Conservation (phyloP, 768 basidiomycete genomes). For the Pilatotrama ljubarskyi region DNA sequence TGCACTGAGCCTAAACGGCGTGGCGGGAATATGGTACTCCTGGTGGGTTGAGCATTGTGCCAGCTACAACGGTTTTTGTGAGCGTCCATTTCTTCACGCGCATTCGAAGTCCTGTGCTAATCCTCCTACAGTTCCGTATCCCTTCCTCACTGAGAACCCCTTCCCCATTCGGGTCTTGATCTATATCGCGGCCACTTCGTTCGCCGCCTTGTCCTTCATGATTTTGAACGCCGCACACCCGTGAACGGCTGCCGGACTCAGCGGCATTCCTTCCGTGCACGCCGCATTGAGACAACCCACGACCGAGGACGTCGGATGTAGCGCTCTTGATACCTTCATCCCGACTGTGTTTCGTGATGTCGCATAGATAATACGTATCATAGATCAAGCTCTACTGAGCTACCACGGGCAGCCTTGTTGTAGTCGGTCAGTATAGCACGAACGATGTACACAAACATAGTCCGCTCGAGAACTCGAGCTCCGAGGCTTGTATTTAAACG, state of each 20-base stretch:
- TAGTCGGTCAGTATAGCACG: too few species aligned
- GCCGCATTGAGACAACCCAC: too few species aligned
- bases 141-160: slow-evolving; percentile 69
- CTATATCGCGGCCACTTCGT: slow-evolving; percentile 51
- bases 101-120: background rate
- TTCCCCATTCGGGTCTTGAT: slow-evolving; percentile 54
- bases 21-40: slow-evolving; percentile 50
- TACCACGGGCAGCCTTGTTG: too few species aligned
- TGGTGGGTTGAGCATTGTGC: slow-evolving; percentile 71
- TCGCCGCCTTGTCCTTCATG: slow-evolving; percentile 59
- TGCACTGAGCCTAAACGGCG: slow-evolving; percentile 33
- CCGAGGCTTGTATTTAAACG: background rate
- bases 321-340: too few species aligned
- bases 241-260: background rate
- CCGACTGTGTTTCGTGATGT: too few species aligned
- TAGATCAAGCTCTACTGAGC: too few species aligned
- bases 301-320: too few species aligned
- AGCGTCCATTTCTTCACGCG: slow-evolving; percentile 29
- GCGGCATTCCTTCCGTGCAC: too few species aligned
- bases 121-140: slow-evolving; percentile 66
- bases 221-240: slow-evolving; percentile 59
- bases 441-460: too few species aligned
- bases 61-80: slow-evolving; percentile 59
- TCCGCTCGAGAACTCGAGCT: background rate
- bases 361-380: too few species aligned